Conservation (phyloP, 2,329 filamentous ascomycete genomes). For the Cercospora sesami region DNA sequence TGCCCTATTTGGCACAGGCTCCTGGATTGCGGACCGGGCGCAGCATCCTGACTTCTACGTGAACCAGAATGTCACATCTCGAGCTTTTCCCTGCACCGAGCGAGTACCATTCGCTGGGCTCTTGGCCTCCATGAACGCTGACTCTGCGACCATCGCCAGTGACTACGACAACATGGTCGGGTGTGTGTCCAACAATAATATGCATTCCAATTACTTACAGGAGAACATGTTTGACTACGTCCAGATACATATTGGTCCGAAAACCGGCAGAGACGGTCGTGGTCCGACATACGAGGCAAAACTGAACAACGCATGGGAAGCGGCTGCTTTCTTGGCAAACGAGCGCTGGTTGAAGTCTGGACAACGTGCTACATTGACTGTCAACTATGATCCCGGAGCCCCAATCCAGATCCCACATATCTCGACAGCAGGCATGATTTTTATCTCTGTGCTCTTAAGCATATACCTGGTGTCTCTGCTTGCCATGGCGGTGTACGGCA, state of each 20-base stretch:
- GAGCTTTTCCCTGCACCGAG: not conserved
- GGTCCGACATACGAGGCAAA: not conserved
- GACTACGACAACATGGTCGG: not conserved
- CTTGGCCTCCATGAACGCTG: not conserved
- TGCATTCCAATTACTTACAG: not conserved
- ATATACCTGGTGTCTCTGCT: not conserved
- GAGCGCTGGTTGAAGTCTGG: conserved; percentile 1
- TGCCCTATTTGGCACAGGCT: not conserved
- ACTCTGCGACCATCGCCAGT: not conserved
- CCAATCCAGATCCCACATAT: not conserved
- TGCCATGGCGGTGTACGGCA: conserved; percentile 4
- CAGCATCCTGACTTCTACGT: not conserved
- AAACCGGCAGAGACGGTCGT: not conserved
- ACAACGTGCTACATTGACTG: not conserved
- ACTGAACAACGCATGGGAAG: not conserved
- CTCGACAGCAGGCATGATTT: not conserved
- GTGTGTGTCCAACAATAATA: not conserved
- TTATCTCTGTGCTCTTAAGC: not conserved
- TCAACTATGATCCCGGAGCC: not conserved
- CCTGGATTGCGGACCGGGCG: not conserved
- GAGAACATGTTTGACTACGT: not conserved
- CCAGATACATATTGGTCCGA: not conserved
- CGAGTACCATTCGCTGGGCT: not conserved
- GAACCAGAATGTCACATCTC: not conserved
- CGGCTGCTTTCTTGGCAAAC: conserved; percentile 3